phyloP scores from a whole-genome alignment of 805 yeast genomes.

The Spathaspora passalidarum region DNA sequence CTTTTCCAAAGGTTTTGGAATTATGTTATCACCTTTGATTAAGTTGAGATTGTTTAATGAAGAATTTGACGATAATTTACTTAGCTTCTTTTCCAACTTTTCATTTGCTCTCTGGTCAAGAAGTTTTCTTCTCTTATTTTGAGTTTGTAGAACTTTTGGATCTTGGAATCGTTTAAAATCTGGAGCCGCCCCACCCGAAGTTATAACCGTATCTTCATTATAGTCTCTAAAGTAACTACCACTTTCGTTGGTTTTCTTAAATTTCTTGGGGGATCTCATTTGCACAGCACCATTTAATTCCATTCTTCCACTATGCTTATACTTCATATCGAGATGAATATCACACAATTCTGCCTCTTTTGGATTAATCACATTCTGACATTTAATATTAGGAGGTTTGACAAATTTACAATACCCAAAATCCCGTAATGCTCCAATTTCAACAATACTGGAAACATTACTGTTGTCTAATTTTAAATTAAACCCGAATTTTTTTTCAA shows the following conservation, averaged over 20 bases:
- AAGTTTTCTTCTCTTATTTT: conserved; percentile 32
- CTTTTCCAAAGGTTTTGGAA: no score
- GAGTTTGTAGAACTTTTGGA: conserved; percentile 42
- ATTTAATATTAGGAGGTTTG: conserved; percentile 47
- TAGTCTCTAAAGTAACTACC: conserved; percentile 6
- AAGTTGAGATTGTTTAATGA: conserved; percentile 4
- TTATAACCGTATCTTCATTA: conserved; percentile 9
- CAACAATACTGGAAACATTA: conserved; percentile 49
- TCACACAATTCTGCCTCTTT: conserved; percentile 59
- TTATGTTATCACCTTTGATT: neutral
- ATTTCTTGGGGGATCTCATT: conserved; percentile 49
- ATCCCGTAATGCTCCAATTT: conserved; percentile 68
- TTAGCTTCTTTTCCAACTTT: conserved; percentile 35
- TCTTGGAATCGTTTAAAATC: conserved; percentile 41
- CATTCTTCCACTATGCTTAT: conserved; percentile 56
- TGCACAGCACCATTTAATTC: conserved; percentile 67
- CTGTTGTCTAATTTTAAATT: conserved; percentile 50
- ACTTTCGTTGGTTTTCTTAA: conserved; percentile 15
- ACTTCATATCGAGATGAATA: conserved; percentile 62
- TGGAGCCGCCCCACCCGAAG: conserved; percentile 26
- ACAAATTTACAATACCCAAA: conserved; percentile 63
- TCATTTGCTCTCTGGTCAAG: conserved; percentile 27
- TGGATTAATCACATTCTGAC: conserved; percentile 60
- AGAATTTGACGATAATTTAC: conserved; percentile 8
- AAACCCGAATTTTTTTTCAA: conserved; percentile 32